phyloP scores from a whole-genome alignment of 1,284 basidiomycete genomes.

The Rhizopogon hawkerae region DNA sequence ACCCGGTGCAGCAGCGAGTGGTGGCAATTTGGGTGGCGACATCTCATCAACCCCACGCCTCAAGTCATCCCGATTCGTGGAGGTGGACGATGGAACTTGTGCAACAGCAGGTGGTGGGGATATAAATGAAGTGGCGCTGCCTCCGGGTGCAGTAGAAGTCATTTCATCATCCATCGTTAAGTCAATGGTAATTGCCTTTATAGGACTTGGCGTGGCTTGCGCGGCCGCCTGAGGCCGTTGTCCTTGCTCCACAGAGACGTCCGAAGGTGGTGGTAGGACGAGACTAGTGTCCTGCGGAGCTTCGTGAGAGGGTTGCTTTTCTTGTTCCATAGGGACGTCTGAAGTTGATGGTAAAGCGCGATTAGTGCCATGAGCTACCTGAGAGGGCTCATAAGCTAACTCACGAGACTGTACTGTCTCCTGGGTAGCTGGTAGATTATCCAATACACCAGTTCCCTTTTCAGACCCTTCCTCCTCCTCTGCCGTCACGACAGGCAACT shows the following conservation, averaged over 20 bases:
- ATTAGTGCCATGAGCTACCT: not conserved
- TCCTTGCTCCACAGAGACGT: not conserved
- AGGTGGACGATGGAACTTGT: not conserved
- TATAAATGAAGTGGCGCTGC: too few relatives aligned
- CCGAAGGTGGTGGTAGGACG: not conserved
- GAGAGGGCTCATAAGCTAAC: not conserved
- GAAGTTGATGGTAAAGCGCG: not conserved
- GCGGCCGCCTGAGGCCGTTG: not conserved
- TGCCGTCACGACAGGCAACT: slow-evolving; percentile 1
- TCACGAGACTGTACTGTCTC: not conserved
- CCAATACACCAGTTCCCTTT: not conserved
- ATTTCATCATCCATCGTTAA: not conserved
- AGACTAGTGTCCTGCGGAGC: not conserved
- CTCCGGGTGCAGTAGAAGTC: not conserved
- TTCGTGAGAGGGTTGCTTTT: not conserved
- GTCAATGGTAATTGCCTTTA: not conserved
- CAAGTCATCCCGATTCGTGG: not conserved
- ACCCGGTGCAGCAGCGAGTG: not conserved
- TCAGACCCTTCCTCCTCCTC: slow-evolving; percentile 4
- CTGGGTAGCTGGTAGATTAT: not conserved
- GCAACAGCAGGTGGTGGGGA: not conserved
- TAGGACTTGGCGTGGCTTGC: not conserved
- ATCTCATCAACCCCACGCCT: not conserved
- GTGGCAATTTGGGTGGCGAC: not conserved
- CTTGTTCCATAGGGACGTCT: not conserved